Conservation (phyloP, 2,329 filamentous ascomycete species). For the Trichoderma koningiopsis region DNA sequence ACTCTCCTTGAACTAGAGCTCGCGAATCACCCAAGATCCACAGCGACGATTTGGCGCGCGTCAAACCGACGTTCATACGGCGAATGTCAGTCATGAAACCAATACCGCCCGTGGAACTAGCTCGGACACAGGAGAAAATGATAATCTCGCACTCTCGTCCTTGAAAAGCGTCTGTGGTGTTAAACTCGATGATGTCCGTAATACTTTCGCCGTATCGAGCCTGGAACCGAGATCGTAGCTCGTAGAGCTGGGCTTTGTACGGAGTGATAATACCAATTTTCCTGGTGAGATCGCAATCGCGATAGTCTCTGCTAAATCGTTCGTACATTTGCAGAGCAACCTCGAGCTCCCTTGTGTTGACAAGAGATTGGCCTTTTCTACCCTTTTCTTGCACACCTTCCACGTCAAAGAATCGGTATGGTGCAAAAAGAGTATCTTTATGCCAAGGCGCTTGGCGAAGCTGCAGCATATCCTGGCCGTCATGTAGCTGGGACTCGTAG, state of each 20-base stretch:
- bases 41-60: conserved; percentile 91
- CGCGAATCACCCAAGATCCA: conserved; percentile 95
- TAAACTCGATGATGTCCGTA: conserved; percentile 85
- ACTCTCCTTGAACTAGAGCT: conserved; percentile 82
- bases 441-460: conserved; percentile 86
- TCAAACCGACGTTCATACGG: conserved; percentile 98
- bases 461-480: conserved; percentile 79
- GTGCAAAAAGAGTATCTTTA: conserved; percentile 74
- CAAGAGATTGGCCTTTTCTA: conserved; percentile 81
- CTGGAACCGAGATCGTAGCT: conserved; percentile 75
- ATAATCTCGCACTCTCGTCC: conserved; percentile 96
- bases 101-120: conserved; percentile 88
- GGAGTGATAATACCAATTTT: conserved; percentile 98
- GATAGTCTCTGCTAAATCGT: conserved; percentile 73
- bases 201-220: conserved; percentile 74
- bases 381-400: conserved; percentile 82
- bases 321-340: conserved; percentile 85
- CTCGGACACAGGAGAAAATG: conserved; percentile 97
- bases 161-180: conserved; percentile 97
- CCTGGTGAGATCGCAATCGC: conserved; percentile 67
- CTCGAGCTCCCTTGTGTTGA: conserved; percentile 85
- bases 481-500: conserved; percentile 84
- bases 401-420: conserved; percentile 97
- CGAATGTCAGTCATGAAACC: conserved; percentile 98
- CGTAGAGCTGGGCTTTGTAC: conserved; percentile 88